A percentile compares a stretch with the other conserved stretches of the same genome.
Conservation (phyloP, 805 yeast species). For the Myxozyma sirexii region DNA sequence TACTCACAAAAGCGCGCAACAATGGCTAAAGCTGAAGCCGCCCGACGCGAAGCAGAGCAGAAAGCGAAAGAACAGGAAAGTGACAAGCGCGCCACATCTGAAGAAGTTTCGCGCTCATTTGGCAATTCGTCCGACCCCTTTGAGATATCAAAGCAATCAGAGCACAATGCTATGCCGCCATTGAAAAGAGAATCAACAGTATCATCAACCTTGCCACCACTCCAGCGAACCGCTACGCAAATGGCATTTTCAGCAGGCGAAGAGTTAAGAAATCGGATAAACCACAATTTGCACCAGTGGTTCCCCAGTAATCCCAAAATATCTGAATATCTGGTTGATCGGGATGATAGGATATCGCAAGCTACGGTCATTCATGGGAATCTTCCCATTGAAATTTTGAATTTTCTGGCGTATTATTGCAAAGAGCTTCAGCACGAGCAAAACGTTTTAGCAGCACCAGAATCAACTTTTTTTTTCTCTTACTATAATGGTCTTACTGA, state of each 20-base stretch:
- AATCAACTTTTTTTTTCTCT: constrained; percentile 14
- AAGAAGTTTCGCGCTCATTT: constrained; percentile 9
- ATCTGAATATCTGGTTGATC: constrained; percentile 25
- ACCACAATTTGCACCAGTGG: constrained; percentile 13
- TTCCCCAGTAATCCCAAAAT: constrained; percentile 14
- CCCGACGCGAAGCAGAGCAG: background rate
- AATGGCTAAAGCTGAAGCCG: constrained; percentile 8
- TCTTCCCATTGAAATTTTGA: constrained; percentile 30
- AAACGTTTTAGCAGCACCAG: constrained; percentile 13
- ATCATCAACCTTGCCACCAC: background rate
- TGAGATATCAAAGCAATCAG: background rate
- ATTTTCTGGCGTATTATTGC: constrained; percentile 23
- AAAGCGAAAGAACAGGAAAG: constrained; percentile 3
- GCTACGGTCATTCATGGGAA: constrained; percentile 33
- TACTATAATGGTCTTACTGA: constrained; percentile 19
- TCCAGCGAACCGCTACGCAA: background rate
- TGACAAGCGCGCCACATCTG: constrained; percentile 13
- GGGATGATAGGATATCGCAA: constrained; percentile 29
- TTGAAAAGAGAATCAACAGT: background rate
- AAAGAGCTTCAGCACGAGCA: constrained; percentile 26
- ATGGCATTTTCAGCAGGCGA: background rate
- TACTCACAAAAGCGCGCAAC: constrained; percentile 26
- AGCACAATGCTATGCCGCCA: background rate
- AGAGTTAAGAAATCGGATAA: constrained; percentile 6
- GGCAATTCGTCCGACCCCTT: background rate